Conservation (phyloP, 805 yeast species). For the Debaryomyces prosopidis region DNA sequence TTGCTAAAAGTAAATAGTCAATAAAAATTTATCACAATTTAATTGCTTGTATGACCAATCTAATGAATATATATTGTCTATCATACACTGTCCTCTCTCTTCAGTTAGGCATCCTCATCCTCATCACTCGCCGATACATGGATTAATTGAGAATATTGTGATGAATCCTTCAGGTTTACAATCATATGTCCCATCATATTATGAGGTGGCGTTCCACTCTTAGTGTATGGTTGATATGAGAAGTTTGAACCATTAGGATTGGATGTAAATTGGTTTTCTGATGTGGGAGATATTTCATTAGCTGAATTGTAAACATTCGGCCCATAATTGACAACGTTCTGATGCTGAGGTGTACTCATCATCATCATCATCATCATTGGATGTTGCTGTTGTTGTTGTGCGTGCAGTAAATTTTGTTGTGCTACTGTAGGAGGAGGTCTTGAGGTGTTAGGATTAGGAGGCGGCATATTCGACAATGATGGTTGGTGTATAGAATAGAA, state of each 20-base stretch:
- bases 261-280: conserved; percentile 9
- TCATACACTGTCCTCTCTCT: conserved; percentile 1
- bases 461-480: conserved; percentile 26
- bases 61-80: too few species aligned
- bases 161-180: not conserved
- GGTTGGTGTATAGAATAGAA: conserved; percentile 11
- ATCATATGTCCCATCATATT: not conserved
- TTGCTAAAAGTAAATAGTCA: not conserved
- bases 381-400: conserved; percentile 13
- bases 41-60: too few species aligned
- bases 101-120: conserved; percentile 4
- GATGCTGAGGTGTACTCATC: conserved; percentile 48
- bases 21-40: not conserved
- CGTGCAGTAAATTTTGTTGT: conserved; percentile 10
- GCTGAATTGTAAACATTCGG: conserved; percentile 15
- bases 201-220: conserved; percentile 2
- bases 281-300: conserved; percentile 15
- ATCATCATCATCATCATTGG: conserved; percentile 37
- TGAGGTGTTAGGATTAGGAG: conserved; percentile 21
- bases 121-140: conserved; percentile 1
- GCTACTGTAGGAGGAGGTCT: conserved; percentile 5
- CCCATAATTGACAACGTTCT: conserved; percentile 23
- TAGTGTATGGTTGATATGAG: conserved; percentile 8
- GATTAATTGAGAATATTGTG: not conserved
- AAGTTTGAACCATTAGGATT: conserved; percentile 11